These are phyloP conservation scores for Leucosporidium scottii DNA, from an alignment of 768 basidiomycete species.

Conservation along the genomic window DNA sequence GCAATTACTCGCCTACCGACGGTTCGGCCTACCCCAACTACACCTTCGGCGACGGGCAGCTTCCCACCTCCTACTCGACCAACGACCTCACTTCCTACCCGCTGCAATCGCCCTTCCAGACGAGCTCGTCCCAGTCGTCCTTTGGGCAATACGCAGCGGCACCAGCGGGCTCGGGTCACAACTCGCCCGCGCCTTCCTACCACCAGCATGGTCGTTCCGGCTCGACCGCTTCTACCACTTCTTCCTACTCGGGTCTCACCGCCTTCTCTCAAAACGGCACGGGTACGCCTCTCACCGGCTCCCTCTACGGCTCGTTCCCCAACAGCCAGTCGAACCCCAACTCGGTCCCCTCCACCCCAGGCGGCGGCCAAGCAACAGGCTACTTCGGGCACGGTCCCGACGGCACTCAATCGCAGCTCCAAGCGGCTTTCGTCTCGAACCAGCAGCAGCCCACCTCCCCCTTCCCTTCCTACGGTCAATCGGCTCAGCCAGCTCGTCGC, in stretches of 20 bases:
- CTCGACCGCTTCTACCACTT: slow-evolving; percentile 31
- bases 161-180: neutral
- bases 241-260: slow-evolving; percentile 27
- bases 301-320: slow-evolving; percentile 29
- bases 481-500: slow-evolving; percentile 15
- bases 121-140: slow-evolving; percentile 12
- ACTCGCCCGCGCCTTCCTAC: slow-evolving; percentile 15
- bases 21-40: neutral
- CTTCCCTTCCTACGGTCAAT: neutral
- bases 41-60: neutral
- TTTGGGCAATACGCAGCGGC: slow-evolving; percentile 7
- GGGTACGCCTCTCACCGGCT: slow-evolving; percentile 26
- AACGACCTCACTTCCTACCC: neutral
- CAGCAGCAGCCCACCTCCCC: slow-evolving; percentile 6
- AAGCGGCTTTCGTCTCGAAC: slow-evolving; percentile 11
- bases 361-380: neutral
- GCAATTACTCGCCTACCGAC: neutral
- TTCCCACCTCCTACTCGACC: slow-evolving; percentile 3
- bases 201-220: slow-evolving; percentile 26
- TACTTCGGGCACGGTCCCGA: slow-evolving; percentile 2
- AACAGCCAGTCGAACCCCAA: slow-evolving; percentile 17
- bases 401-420: slow-evolving; percentile 3
- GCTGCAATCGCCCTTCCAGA: neutral
- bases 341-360: slow-evolving; percentile 28
- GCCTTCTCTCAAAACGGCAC: slow-evolving; percentile 27